Percentiles rank a stretch among this genome's conserved stretches.
Evolutionary conservation across 345 rosid species (phyloP).

Genomic region (Citropsis articulata): DNA sequence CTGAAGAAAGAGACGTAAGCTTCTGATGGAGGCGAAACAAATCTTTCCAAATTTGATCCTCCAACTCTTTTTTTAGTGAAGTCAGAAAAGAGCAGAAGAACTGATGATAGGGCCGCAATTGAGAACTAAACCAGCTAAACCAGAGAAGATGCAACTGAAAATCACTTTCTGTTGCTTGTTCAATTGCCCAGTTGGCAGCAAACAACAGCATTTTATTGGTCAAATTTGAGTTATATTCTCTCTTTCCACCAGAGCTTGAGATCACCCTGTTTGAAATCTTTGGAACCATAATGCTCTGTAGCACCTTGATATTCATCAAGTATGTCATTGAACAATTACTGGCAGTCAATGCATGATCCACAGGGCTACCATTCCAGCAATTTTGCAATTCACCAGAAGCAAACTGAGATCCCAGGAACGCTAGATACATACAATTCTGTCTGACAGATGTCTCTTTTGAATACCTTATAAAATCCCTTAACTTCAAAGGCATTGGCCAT

Average conservation of each 20-base stretch:
- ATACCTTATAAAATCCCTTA: slow-evolving; percentile 55
- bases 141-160: slow-evolving; percentile 60
- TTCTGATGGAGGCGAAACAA: slow-evolving; percentile 37
- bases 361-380: slow-evolving; percentile 15
- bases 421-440: slow-evolving; percentile 82
- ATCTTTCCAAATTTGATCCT: slow-evolving; percentile 74
- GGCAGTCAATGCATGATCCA: slow-evolving; percentile 26
- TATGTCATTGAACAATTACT: slow-evolving; percentile 20
- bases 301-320: slow-evolving; percentile 34
- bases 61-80: slow-evolving; percentile 46
- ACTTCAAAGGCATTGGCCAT: slow-evolving; percentile 74
- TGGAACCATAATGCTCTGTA: slow-evolving; percentile 43
- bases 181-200: slow-evolving; percentile 80
- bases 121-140: slow-evolving; percentile 69
- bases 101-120: slow-evolving; percentile 38
- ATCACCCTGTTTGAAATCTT: slow-evolving; percentile 23
- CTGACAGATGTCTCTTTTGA: slow-evolving; percentile 63
- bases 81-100: slow-evolving; percentile 42
- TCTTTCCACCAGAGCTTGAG: slow-evolving; percentile 11
- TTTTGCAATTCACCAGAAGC: slow-evolving; percentile 38
- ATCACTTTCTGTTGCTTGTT: slow-evolving; percentile 76
- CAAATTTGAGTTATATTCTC: slow-evolving; percentile 26
- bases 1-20: slow-evolving; percentile 37
- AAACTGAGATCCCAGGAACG: slow-evolving; percentile 64
- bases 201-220: slow-evolving; percentile 53